Evolutionary conservation across 2,329 filamentous ascomycete genomes (phyloP).

Genomic region (Aureobasidium musti): DNA sequence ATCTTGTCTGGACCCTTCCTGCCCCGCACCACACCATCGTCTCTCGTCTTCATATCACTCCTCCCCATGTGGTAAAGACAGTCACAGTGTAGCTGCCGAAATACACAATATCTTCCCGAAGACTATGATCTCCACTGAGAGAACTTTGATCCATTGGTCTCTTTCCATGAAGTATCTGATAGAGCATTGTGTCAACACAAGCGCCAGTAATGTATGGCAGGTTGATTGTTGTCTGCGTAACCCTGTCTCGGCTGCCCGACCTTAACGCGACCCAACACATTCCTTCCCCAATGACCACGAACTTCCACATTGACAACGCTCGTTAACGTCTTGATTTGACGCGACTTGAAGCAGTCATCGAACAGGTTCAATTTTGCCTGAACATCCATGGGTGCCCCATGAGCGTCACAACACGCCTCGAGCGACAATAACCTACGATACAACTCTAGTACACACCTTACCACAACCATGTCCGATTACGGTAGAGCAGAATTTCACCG

Average conservation of each 20-base stretch:
- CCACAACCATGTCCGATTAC: slow-evolving; percentile 25
- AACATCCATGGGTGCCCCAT: background rate
- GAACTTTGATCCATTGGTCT: too few relatives aligned
- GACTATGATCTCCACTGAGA: too few relatives aligned
- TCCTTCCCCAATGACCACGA: background rate
- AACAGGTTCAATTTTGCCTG: background rate
- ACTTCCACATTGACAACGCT: background rate
- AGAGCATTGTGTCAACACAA: too few relatives aligned
- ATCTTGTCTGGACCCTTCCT: slow-evolving; percentile 22
- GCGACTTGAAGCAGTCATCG: background rate
- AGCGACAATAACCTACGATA: background rate
- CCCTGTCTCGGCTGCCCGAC: slow-evolving; percentile 2
- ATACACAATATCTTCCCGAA: too few relatives aligned
- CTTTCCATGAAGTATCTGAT: too few relatives aligned
- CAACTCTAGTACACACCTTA: background rate
- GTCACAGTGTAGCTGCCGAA: too few relatives aligned
- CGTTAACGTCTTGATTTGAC: background rate
- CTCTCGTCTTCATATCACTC: background rate
- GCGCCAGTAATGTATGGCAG: background rate
- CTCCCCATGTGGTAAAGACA: too few relatives aligned
- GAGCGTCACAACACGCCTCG: background rate
- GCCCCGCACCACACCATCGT: slow-evolving; percentile 26
- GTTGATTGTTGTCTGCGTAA: background rate
- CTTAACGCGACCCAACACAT: background rate
- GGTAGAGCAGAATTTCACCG: slow-evolving; percentile 30